Base-by-base conservation (phyloP, 805 yeast genomes). In the Nakazawaea wyomingensis region DNA sequence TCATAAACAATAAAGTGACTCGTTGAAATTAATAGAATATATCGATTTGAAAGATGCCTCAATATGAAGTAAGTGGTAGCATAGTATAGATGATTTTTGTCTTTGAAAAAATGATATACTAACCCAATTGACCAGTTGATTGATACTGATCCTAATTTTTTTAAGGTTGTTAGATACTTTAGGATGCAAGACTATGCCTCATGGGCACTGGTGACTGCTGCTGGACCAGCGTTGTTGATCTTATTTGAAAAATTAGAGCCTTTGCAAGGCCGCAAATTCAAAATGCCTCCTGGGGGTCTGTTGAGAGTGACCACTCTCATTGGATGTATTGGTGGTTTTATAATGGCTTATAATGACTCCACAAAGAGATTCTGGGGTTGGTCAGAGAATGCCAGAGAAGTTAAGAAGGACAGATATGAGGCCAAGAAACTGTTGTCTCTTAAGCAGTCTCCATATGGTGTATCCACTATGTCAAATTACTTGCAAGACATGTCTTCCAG, bases 121-220 rank as follows among this genome's bases (percentile, higher is more conserved):
- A 37, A 37, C 40, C 27, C 24, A 35, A 6, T 6, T 11, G 9
- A n/a, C 13, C 8, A 74, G 77, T 54, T 72, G 43, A 87, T 86
- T 54, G 96, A 86, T 59, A 70, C 75, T 40, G 96, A 86, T 60
- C 96, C 96, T 24, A 79, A 79, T 50, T 84, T 86, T 64, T 56
- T 60, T 30, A 72, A 85, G 47, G 95, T 87, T 24, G 80, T 86
- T 11, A 65, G 78, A 35, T 87, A 81, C 65, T 76, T 85, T 65
- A 74, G 96, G 58, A 60, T 74, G 17, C 68, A 81, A 11, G 96
- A 86, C 65, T 76, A 75, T 54, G 72, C 68, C 6, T 60, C 68
- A 16, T 61, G 78, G 71, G 76, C 68, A 4, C 62, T 62, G 5
- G 62, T 71, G 28, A 67, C 81, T 1, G 72, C 62, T 9, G 66